Conservation (phyloP, 1,284 basidiomycete species). For the Amylostereum chailletii region DNA sequence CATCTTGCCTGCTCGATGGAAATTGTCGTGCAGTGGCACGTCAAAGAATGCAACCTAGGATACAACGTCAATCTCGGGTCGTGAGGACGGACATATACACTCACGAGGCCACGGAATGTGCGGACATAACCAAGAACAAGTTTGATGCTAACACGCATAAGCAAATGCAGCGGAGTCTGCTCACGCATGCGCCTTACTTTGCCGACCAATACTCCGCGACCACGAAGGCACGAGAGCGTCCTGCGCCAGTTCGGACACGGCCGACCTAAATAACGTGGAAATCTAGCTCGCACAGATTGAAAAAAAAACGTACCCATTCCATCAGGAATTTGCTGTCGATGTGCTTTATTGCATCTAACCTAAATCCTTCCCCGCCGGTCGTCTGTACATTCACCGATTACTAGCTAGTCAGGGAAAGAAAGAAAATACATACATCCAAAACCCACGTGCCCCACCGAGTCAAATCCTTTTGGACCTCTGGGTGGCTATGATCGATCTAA, state of each 20-base stretch:
- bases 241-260: constrained; percentile 33
- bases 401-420: background rate
- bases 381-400: constrained; percentile 33
- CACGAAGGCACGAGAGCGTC: constrained; percentile 46
- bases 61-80: background rate
- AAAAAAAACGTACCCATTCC: constrained; percentile 44
- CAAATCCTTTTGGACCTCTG: constrained; percentile 64
- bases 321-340: constrained; percentile 60
- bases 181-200: constrained; percentile 33
- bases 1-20: constrained; percentile 53
- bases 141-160: constrained; percentile 30
- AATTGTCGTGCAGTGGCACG: constrained; percentile 68
- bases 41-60: constrained; percentile 69
- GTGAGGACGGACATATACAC: constrained; percentile 1
- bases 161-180: too few relatives aligned
- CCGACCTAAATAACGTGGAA: constrained; percentile 33
- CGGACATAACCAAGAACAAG: constrained; percentile 47
- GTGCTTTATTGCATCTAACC: constrained; percentile 86
- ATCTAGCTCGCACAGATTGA: background rate
- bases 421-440: constrained; percentile 37
- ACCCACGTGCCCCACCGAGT: constrained; percentile 66
- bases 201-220: constrained; percentile 73
- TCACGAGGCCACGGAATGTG: constrained; percentile 54
- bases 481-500: constrained; percentile 82
- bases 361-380: constrained; percentile 74